Evolutionary conservation across 2,329 filamentous ascomycete species (phyloP).

Genomic region (Colletotrichum scovillei): DNA sequence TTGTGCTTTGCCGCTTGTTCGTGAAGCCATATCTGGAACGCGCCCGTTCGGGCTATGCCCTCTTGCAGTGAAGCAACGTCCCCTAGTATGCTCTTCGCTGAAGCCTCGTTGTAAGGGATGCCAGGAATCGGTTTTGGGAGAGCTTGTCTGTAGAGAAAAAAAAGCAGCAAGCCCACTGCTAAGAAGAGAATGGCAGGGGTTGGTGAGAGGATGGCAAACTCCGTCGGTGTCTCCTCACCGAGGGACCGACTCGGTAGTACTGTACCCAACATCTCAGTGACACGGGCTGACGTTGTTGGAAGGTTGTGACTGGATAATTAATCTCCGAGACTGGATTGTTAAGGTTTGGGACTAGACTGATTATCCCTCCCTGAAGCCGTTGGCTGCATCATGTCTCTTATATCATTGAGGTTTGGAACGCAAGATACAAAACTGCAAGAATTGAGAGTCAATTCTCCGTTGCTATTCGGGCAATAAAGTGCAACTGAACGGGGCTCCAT

Average conservation of each 20-base stretch:
- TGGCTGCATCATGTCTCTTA: background rate
- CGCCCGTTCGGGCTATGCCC: slow-evolving; percentile 42
- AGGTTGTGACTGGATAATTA: background rate
- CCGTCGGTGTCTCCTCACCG: background rate
- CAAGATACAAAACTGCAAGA: background rate
- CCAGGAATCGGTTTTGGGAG: slow-evolving; percentile 56
- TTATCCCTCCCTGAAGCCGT: background rate
- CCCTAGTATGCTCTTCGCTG: slow-evolving; percentile 50
- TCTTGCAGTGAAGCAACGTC: slow-evolving; percentile 54
- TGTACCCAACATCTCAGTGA: background rate
- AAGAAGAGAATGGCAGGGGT: background rate
- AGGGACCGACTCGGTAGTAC: background rate
- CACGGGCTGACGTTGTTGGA: background rate
- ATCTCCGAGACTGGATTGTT: background rate
- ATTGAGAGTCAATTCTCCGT: background rate
- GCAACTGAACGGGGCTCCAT: background rate
- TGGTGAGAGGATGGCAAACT: background rate
- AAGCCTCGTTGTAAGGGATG: slow-evolving; percentile 56
- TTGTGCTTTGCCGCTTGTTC: slow-evolving; percentile 41
- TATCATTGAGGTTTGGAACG: background rate
- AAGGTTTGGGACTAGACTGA: background rate
- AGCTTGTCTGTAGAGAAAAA: slow-evolving; percentile 8
- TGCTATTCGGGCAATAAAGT: background rate
- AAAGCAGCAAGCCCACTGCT: background rate
- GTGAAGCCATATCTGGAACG: slow-evolving; percentile 6